These are phyloP conservation scores for Strobilomyces confusus DNA, from an alignment of 768 basidiomycete genomes.

Conservation along the genomic window DNA sequence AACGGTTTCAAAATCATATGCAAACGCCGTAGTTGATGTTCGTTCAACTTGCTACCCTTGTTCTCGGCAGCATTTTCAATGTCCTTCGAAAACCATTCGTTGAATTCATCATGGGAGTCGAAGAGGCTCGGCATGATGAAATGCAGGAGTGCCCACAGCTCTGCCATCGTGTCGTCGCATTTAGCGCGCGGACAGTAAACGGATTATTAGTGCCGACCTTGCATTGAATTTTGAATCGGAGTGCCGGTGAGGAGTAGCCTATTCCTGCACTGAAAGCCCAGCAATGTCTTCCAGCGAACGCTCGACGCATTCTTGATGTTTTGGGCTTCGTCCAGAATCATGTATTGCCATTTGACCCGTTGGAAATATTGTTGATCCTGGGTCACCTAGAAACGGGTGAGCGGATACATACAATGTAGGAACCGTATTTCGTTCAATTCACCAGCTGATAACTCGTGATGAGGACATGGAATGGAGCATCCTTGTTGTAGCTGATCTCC, in stretches of 20 bases:
- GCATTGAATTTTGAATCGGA: conserved; percentile 99
- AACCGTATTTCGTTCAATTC: conserved; percentile 22
- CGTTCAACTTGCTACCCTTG: conserved; percentile 87
- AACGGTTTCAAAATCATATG: conserved; percentile 99
- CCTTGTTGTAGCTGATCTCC: conserved; percentile 90
- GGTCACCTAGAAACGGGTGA: conserved; percentile 56
- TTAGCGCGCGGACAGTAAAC: conserved; percentile 2
- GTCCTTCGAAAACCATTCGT: conserved; percentile 99
- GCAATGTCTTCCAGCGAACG: conserved; percentile 94
- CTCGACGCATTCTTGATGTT: conserved; percentile 98
- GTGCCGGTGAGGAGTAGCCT: conserved; percentile 93
- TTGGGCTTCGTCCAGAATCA: conserved; percentile 99
- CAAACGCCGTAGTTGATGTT: conserved; percentile 88
- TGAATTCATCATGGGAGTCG: conserved; percentile 99
- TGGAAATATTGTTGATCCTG: conserved; percentile 99
- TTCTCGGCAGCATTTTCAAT: conserved; percentile 95
- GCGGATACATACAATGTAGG: background rate
- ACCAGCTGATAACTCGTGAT: conserved; percentile 97
- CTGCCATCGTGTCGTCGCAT: conserved; percentile 36
- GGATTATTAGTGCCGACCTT: conserved; percentile 52
- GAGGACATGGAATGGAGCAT: conserved; percentile 94
- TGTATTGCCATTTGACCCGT: conserved; percentile 98
- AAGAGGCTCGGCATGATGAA: conserved; percentile 99
- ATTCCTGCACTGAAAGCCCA: conserved; percentile 95
- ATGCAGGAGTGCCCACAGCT: conserved; percentile 96